Evolutionary conservation across 2,329 filamentous ascomycete genomes (phyloP).

Genomic region (Teratosphaeria zuluensis): DNA sequence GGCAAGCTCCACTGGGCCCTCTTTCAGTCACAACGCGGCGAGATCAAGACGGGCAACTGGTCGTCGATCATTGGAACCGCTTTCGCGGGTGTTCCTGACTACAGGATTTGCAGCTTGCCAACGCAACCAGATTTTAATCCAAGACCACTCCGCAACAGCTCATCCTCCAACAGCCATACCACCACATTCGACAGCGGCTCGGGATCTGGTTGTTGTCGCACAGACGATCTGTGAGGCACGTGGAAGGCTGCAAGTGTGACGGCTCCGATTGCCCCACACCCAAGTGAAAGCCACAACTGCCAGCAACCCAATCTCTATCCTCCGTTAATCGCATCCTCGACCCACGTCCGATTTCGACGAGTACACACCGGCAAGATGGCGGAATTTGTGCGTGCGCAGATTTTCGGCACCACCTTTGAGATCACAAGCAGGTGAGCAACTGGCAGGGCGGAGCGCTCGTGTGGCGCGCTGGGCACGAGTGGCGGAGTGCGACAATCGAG

Average conservation of each 20-base stretch:
- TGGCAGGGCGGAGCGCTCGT: conserved; percentile 6
- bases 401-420: conserved; percentile 99
- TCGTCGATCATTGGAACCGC: background rate
- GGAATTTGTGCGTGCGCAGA: conserved; percentile 98
- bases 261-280: background rate
- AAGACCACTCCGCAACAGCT: too few relatives aligned
- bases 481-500: conserved; percentile 3
- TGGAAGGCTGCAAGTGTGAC: background rate
- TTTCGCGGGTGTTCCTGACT: background rate
- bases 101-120: background rate
- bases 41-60: background rate
- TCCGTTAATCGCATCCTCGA: background rate
- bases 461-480: background rate
- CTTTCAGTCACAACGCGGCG: background rate
- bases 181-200: too few relatives aligned
- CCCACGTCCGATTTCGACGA: background rate
- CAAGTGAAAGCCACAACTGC: background rate
- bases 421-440: conserved; percentile 80
- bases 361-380: conserved; percentile 58
- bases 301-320: background rate
- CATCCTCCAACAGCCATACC: too few relatives aligned
- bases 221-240: background rate
- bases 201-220: background rate
- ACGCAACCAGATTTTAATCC: too few relatives aligned
- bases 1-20: background rate